phyloP scores from a whole-genome alignment of 768 basidiomycete species.

The Rhizopogon rudus region DNA sequence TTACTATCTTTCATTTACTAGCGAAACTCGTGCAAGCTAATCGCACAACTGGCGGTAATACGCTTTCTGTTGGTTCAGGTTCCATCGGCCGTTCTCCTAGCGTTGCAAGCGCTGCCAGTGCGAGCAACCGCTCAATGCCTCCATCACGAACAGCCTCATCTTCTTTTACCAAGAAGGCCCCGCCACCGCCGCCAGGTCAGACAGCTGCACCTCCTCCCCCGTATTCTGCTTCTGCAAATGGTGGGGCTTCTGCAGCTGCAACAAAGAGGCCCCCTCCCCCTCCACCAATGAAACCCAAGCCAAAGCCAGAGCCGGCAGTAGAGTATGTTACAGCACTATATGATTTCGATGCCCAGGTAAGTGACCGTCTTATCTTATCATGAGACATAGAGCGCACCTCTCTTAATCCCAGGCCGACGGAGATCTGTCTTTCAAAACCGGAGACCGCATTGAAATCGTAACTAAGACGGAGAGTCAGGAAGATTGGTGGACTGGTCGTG shows the following conservation, averaged over 20 bases:
- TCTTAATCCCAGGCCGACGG: slow-evolving; percentile 66
- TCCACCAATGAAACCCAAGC: slow-evolving; percentile 86
- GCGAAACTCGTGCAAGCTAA: slow-evolving; percentile 65
- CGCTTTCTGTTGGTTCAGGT: slow-evolving; percentile 28
- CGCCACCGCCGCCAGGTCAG: slow-evolving; percentile 29
- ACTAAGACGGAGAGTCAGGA: slow-evolving; percentile 77
- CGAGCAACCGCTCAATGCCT: slow-evolving; percentile 21
- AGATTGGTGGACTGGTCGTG: slow-evolving; percentile 96
- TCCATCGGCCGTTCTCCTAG: slow-evolving; percentile 30
- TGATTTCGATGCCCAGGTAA: slow-evolving; percentile 87
- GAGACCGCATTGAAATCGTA: slow-evolving; percentile 88
- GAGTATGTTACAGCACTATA: slow-evolving; percentile 91
- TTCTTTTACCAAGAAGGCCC: slow-evolving; percentile 38
- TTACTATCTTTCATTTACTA: slow-evolving; percentile 23
- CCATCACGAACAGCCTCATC: slow-evolving; percentile 10
- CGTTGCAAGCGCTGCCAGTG: slow-evolving; percentile 19
- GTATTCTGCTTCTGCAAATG: slow-evolving; percentile 25
- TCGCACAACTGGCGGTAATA: slow-evolving; percentile 30
- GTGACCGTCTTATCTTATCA: slow-evolving; percentile 8
- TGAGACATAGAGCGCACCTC: neutral
- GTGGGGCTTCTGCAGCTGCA: slow-evolving; percentile 13
- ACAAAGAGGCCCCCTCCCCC: slow-evolving; percentile 86
- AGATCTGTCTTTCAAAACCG: slow-evolving; percentile 84
- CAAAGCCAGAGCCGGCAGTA: slow-evolving; percentile 55
- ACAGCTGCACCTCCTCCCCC: slow-evolving; percentile 44